Evolutionary conservation across 371 early-diverging fungal genomes (phyloP).

Genomic region (Fennellomyces sp.): DNA sequence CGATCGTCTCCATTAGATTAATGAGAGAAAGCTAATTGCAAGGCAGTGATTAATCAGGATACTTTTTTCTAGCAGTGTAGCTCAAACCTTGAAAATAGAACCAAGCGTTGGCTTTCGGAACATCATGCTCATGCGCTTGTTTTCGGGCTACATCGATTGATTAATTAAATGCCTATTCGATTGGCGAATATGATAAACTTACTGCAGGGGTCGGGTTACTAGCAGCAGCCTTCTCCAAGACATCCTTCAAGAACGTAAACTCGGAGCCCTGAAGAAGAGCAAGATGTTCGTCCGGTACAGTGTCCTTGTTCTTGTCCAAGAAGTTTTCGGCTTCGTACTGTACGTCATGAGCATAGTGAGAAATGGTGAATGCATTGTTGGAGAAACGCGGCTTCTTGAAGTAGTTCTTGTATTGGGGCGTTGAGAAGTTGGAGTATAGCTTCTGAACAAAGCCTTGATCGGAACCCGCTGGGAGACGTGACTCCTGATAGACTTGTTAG

Average conservation of each 20-base stretch:
- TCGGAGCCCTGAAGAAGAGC: conserved; percentile 70
- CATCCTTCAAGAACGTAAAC: conserved; percentile 77
- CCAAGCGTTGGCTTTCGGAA: conserved; percentile 86
- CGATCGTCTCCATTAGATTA: conserved; percentile 92
- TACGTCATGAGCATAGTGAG: conserved; percentile 93
- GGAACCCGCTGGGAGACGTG: conserved; percentile 89
- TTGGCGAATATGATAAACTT: not conserved
- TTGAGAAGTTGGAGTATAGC: conserved; percentile 81
- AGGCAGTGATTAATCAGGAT: too few relatives aligned
- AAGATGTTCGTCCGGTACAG: conserved; percentile 92
- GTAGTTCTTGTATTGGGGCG: conserved; percentile 69
- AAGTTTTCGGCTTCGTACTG: conserved; percentile 93
- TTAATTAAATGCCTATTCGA: too few relatives aligned
- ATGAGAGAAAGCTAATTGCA: conserved; percentile 68
- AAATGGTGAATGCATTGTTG: conserved; percentile 78
- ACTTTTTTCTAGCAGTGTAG: not conserved
- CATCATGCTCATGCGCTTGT: conserved; percentile 56
- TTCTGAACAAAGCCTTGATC: conserved; percentile 85
- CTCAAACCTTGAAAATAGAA: conserved; percentile 66
- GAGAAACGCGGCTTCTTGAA: conserved; percentile 92
- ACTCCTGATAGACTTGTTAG: conserved; percentile 44
- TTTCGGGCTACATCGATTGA: conserved; percentile 15
- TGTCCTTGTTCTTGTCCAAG: conserved; percentile 98
- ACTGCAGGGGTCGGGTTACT: conserved; percentile 46
- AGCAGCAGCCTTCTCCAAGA: conserved; percentile 59